Evolutionary conservation across 345 rosid species (phyloP).

Genomic region (Sisymbrium irio): DNA sequence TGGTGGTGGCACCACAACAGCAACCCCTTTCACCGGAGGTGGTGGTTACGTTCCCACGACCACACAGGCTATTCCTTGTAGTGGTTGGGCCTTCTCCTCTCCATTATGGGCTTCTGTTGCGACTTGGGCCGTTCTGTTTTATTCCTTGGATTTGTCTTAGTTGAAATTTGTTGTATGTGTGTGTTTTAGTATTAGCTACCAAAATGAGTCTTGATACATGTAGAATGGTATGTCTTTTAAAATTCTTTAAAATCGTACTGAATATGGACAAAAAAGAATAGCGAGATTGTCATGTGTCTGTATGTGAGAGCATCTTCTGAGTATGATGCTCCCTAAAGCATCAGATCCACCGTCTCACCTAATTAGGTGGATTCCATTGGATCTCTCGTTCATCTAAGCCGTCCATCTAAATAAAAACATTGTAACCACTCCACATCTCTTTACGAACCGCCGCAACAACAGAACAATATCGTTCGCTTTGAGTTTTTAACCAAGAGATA

Average conservation of each 20-base stretch:
- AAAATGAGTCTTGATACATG: not conserved
- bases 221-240: not conserved
- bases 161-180: not conserved
- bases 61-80: conserved; percentile 29
- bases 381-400: conserved; percentile 22
- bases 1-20: conserved; percentile 7
- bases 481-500: not conserved
- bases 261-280: not conserved
- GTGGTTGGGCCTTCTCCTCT: conserved; percentile 16
- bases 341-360: conserved; percentile 20
- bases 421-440: conserved; percentile 28
- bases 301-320: not conserved
- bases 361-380: conserved; percentile 20
- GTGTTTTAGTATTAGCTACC: not conserved
- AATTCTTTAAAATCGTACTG: not conserved
- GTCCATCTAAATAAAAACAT: conserved; percentile 13
- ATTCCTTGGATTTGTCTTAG: conserved; percentile 11
- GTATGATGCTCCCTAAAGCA: conserved; percentile 4
- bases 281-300: not conserved
- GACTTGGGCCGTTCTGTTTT: conserved; percentile 20
- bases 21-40: conserved; percentile 21
- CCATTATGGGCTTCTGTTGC: conserved; percentile 4
- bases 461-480: conserved; percentile 12
- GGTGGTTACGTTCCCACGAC: conserved; percentile 25
- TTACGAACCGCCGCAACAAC: conserved; percentile 19